phyloP scores from a whole-genome alignment of 805 yeast genomes.

The Metschnikowia peoriensis region DNA sequence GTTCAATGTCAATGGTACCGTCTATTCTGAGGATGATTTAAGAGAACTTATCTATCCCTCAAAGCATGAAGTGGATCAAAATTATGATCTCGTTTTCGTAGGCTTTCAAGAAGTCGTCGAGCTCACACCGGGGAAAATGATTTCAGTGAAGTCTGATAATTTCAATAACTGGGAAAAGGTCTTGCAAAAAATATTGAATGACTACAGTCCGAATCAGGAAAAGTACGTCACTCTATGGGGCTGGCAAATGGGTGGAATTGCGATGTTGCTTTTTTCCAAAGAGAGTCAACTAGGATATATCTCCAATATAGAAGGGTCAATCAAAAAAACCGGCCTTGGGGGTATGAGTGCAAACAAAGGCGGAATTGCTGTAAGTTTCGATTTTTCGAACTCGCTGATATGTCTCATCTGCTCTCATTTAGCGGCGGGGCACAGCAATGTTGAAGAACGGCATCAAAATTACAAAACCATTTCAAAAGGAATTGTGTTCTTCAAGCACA shows the following conservation, averaged over 20 bases:
- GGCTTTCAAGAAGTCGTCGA: constrained; percentile 91
- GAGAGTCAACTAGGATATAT: constrained; percentile 51
- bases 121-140: constrained; percentile 77
- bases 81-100: constrained; percentile 70
- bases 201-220: constrained; percentile 28
- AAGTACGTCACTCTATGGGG: constrained; percentile 62
- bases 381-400: constrained; percentile 62
- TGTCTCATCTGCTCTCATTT: constrained; percentile 85
- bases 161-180: constrained; percentile 65
- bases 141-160: constrained; percentile 67
- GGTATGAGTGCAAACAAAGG: constrained; percentile 87
- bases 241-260: constrained; percentile 84
- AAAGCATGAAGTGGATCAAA: constrained; percentile 25
- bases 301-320: constrained; percentile 63
- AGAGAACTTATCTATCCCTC: constrained; percentile 47
- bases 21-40: constrained; percentile 40
- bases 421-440: constrained; percentile 86
- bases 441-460: constrained; percentile 82
- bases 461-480: constrained; percentile 76
- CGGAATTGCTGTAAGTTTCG: constrained; percentile 69
- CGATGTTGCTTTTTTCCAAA: constrained; percentile 65
- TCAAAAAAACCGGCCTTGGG: constrained; percentile 90
- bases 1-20: constrained; percentile 53
- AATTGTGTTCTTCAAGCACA: constrained; percentile 56
- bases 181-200: constrained; percentile 48